phyloP scores from a whole-genome alignment of 2,329 filamentous ascomycete genomes.

The Diaporthe vaccinii region DNA sequence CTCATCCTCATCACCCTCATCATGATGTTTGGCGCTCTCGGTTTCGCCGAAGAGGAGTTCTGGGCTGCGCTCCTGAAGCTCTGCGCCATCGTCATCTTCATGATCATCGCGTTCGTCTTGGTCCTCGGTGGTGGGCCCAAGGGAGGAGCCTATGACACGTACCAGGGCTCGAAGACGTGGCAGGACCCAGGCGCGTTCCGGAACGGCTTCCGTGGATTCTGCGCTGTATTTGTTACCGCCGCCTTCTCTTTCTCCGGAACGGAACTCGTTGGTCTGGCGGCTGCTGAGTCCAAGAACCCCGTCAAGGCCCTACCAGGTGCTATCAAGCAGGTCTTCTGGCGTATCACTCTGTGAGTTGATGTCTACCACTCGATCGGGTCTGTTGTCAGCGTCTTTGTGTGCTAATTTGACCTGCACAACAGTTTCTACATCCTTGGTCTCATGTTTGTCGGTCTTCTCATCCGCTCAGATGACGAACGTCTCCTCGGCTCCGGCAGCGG shows the following conservation, averaged over 20 bases:
- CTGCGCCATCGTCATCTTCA: conserved; percentile 71
- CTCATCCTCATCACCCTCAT: conserved; percentile 64
- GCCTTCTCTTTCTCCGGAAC: conserved; percentile 82
- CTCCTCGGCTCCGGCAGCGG: conserved; percentile 63
- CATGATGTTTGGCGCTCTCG: conserved; percentile 69
- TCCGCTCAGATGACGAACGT: conserved; percentile 59
- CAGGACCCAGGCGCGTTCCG: conserved; percentile 70
- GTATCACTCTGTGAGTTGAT: conserved; percentile 58
- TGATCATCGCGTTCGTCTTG: conserved; percentile 72
- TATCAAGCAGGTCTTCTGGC: conserved; percentile 82
- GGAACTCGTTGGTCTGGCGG: conserved; percentile 79
- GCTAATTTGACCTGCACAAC: neutral
- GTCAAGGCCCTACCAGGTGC: conserved; percentile 82
- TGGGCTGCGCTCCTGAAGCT: conserved; percentile 70
- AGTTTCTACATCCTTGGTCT: conserved; percentile 67
- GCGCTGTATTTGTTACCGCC: conserved; percentile 78
- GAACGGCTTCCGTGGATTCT: conserved; percentile 82
- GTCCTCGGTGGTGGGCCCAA: conserved; percentile 72
- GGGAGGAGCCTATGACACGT: conserved; percentile 57
- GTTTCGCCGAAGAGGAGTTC: conserved; percentile 73
- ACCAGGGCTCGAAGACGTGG: conserved; percentile 65
- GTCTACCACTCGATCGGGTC: neutral
- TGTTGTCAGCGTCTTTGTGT: neutral
- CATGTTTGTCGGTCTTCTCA: conserved; percentile 64
- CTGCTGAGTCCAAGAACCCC: conserved; percentile 79